These are phyloP conservation scores for Hypoxylon cercidicola DNA, from an alignment of 495 filamentous ascomycete species.

Conservation along the genomic window DNA sequence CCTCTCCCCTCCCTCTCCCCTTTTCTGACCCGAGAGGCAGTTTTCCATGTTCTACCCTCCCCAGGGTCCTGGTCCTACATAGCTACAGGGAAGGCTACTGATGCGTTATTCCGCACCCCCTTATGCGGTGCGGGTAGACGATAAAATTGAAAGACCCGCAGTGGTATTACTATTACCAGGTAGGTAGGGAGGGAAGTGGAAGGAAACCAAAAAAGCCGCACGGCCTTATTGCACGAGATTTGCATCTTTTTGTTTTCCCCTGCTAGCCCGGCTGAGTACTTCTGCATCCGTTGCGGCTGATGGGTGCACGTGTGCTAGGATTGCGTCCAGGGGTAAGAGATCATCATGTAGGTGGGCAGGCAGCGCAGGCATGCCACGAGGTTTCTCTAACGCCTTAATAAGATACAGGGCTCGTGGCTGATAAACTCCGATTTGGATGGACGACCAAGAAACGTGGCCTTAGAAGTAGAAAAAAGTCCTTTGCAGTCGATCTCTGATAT, in stretches of 20 bases:
- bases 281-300: slow-evolving; percentile 39
- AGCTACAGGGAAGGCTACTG: slow-evolving; percentile 3
- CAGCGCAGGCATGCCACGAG: slow-evolving; percentile 37
- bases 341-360: slow-evolving; percentile 34
- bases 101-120: slow-evolving; percentile 2
- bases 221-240: slow-evolving; percentile 18
- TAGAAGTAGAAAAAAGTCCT: slow-evolving; percentile 20
- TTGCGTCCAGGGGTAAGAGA: slow-evolving; percentile 23
- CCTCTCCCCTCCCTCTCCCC: not conserved
- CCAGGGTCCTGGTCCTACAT: not conserved
- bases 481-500: slow-evolving; percentile 22
- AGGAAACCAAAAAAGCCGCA: slow-evolving; percentile 11
- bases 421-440: slow-evolving; percentile 27
- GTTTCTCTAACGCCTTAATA: slow-evolving; percentile 20
- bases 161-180: not conserved
- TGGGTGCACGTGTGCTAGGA: slow-evolving; percentile 34
- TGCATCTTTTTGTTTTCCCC: slow-evolving; percentile 6
- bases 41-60: slow-evolving; percentile 27
- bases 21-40: slow-evolving; percentile 23
- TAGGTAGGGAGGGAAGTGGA: not conserved
- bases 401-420: slow-evolving; percentile 23
- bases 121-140: slow-evolving; percentile 10
- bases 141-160: slow-evolving; percentile 20
- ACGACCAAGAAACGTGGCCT: slow-evolving; percentile 22
- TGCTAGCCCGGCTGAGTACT: slow-evolving; percentile 25